Evolutionary conservation across 2,329 filamentous ascomycete genomes (phyloP), one percentile per base, ranked within the genome.

Genomic region (Talaromyces atroroseus): DNA sequence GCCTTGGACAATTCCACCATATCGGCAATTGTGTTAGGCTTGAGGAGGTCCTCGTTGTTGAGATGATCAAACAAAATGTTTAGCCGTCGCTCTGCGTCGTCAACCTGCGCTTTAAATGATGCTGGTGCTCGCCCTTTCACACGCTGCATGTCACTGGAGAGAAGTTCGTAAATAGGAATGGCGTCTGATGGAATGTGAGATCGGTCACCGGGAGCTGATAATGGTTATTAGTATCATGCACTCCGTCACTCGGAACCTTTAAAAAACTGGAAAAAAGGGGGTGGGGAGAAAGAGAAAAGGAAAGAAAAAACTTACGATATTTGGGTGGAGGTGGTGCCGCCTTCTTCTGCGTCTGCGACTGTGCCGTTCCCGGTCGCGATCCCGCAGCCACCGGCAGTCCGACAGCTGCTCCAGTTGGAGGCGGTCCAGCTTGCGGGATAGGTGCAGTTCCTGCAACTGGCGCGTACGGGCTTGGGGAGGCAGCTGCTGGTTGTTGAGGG

Each of bases 41-140:
- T 89, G 54, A 97, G 79, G 42, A 96, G 78, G 67, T 97, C 92
- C 67, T 92, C 88, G 63, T 97, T 97, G 80, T 97, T 99, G 48
- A 99, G 80, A 71, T 96, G 91, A 68, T 99, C 92, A 70, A 96
- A 97, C n/a, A 99, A 78, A 50, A 96, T 86, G 65, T 89, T 89
- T 58, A 99, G 81, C 26, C 94, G 86, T 76, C 96, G 96, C 71
- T 96, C 90, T 2, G 92, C 94, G 70, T 97, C 94, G 65, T 90
- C 89, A 20, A 99, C 91, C 70, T 97, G 92, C 14, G 86, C 82
- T 61, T 89, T 87, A 76, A 94, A 96, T 16, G 87, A 86, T n/a
- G 87, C 79, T 18, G 94, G 94, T 0, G 94, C 94, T 63, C 90
- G 88, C 32, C 85, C 77, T 58, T 92, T 92, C 55, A 99, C 89